Evolutionary conservation across 1,139 yeast genomes (phyloP), one percentile per base, ranked within the genome.

Genomic region (Protomyces pachydermus): DNA sequence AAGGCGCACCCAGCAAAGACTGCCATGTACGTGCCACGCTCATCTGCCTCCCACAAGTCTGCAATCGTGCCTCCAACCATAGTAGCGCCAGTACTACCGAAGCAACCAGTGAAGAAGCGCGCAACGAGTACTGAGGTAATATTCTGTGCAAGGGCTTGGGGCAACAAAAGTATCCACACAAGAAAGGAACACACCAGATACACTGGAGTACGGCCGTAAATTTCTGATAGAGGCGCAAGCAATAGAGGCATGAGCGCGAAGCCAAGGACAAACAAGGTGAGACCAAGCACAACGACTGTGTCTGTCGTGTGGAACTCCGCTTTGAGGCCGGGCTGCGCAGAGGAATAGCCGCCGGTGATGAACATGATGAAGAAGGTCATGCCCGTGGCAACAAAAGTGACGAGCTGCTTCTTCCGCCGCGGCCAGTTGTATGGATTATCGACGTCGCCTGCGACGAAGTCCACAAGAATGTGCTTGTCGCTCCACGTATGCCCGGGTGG

Each of bases 61-160:
- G 87, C 81, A 67, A 89, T 82, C 3, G 95, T 84, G 67, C 96
- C 97, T 66, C 91, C 95, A 12, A 93, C 96, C 69, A 88, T 84
- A 3, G 95, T 85, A 72, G 91, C 79, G 0, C 95, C 90, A 3
- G 96, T 96, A 3, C 93, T 84, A 0, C 95, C 88, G 65, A 87
- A 80, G 38, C 86, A 79, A 2, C 97, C 97, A 45, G 90, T 81
- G 54, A 60, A 39, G 42, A 84, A 81, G 50, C 89, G 77, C 65
- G 82, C 81, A 3, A 84, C 80, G 67, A 85, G 78, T 71, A 85
- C 74, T 68, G 83, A 86, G 0, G 84, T 79, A 0, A 82, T 78
- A 54, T 78, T 82, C 54, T 81, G 76, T 3, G 84, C 75, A 55
- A 82, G 76, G 0, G 83, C 87, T 72, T 87, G 83, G 5, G 83